phyloP scores from a whole-genome alignment of 306 rosid species.

The Quercus cerris region DNA sequence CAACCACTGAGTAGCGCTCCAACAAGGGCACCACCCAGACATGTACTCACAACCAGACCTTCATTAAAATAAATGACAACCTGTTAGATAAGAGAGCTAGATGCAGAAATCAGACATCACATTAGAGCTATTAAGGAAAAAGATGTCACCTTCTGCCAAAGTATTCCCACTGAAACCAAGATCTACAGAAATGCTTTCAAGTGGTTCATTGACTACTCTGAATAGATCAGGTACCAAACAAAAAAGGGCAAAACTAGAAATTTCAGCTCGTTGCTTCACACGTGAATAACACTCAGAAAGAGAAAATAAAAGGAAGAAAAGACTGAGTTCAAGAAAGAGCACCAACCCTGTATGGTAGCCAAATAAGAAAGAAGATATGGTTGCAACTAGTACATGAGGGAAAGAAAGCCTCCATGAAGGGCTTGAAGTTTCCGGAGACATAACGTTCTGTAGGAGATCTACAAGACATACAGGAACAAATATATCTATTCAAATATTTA shows the following conservation, averaged over 20 bases:
- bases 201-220: conserved; percentile 97
- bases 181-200: conserved; percentile 84
- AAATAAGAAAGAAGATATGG: conserved; percentile 74
- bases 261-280: conserved; percentile 4
- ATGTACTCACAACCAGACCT: conserved; percentile 97
- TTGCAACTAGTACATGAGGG: conserved; percentile 83
- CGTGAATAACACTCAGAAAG: conserved; percentile 10
- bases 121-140: conserved; percentile 10
- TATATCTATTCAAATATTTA: no score
- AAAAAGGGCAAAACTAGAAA: background rate
- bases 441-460: conserved; percentile 52
- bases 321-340: conserved; percentile 23
- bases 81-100: conserved; percentile 14
- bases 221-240: conserved; percentile 22
- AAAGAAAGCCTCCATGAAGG: conserved; percentile 89
- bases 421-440: conserved; percentile 48
- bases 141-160: conserved; percentile 78
- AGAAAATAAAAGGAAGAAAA: background rate
- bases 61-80: conserved; percentile 27
- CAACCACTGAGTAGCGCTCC: conserved; percentile 92
- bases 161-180: conserved; percentile 94
- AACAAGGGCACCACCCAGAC: conserved; percentile 88
- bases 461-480: conserved; percentile 18
- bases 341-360: conserved; percentile 95
- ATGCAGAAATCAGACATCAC: conserved; percentile 9